Conservation (phyloP, 495 filamentous ascomycete genomes). For the Daldinia childiae region DNA sequence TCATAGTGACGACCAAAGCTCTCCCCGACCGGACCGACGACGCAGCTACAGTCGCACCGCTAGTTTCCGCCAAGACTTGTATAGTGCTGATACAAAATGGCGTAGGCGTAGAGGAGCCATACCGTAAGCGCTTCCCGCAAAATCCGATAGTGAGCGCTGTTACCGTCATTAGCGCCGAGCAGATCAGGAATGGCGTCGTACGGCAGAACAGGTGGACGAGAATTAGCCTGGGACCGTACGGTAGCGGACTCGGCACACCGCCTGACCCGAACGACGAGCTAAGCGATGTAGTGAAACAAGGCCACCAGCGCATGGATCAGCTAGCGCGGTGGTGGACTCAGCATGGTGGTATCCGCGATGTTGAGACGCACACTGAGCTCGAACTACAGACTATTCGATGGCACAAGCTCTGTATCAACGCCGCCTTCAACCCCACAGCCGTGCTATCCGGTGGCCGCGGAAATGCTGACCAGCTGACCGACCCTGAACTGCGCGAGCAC, state of each 20-base stretch:
- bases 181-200: slow-evolving; percentile 59
- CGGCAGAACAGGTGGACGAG: slow-evolving; percentile 70
- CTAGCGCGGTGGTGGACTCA: slow-evolving; percentile 52
- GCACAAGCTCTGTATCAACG: slow-evolving; percentile 74
- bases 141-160: slow-evolving; percentile 69
- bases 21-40: slow-evolving; percentile 62
- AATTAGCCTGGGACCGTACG: slow-evolving; percentile 66
- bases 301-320: slow-evolving; percentile 37
- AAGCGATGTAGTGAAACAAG: slow-evolving; percentile 46
- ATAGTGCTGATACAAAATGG: slow-evolving; percentile 78
- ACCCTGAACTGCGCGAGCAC: slow-evolving; percentile 59
- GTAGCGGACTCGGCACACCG: slow-evolving; percentile 43
- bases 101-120: slow-evolving; percentile 72
- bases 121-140: slow-evolving; percentile 63
- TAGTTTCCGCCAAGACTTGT: slow-evolving; percentile 59
- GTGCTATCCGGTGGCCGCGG: slow-evolving; percentile 64
- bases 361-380: slow-evolving; percentile 57
- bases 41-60: slow-evolving; percentile 56
- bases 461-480: slow-evolving; percentile 64
- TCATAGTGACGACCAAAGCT: slow-evolving; percentile 68
- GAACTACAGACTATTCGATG: slow-evolving; percentile 67
- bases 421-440: slow-evolving; percentile 69
- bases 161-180: slow-evolving; percentile 64
- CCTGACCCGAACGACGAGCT: slow-evolving; percentile 34
- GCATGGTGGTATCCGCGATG: slow-evolving; percentile 63